Conservation (phyloP, 2,329 filamentous ascomycete species). For the Xylaria sp. region DNA sequence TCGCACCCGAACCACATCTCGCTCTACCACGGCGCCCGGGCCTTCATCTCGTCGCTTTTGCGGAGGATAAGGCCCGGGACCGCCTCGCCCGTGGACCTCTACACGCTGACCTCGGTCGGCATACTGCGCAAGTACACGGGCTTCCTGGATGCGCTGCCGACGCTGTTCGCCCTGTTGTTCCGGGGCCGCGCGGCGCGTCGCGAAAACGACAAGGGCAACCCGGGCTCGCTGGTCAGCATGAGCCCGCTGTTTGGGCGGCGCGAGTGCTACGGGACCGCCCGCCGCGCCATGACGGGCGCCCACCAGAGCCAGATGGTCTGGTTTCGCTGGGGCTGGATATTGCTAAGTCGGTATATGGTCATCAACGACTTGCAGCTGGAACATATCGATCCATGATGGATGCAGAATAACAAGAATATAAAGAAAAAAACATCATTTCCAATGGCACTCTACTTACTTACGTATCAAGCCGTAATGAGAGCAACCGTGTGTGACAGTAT, state of each 20-base stretch:
- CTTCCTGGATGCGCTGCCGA: slow-evolving; percentile 79
- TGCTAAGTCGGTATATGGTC: slow-evolving; percentile 91
- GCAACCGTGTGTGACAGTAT: neutral
- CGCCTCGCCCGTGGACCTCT: slow-evolving; percentile 81
- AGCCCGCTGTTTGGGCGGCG: slow-evolving; percentile 72
- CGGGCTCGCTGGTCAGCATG: slow-evolving; percentile 74
- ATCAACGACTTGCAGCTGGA: slow-evolving; percentile 83
- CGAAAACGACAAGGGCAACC: slow-evolving; percentile 58
- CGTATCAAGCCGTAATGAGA: neutral
- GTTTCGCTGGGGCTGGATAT: slow-evolving; percentile 98
- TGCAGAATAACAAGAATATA: neutral
- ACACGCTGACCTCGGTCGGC: slow-evolving; percentile 80
- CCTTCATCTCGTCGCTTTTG: slow-evolving; percentile 76
- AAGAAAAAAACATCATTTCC: neutral
- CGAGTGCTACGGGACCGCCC: slow-evolving; percentile 67
- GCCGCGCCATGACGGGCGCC: slow-evolving; percentile 87
- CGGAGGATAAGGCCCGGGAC: slow-evolving; percentile 69
- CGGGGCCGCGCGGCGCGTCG: slow-evolving; percentile 44
- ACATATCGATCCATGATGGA: slow-evolving; percentile 48
- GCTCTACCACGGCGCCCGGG: slow-evolving; percentile 81
- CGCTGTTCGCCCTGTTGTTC: slow-evolving; percentile 68
- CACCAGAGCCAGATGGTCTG: slow-evolving; percentile 98
- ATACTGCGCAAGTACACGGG: slow-evolving; percentile 83
- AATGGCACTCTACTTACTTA: neutral
- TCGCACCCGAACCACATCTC: slow-evolving; percentile 94